Conservation (phyloP, 495 filamentous ascomycete species). For the Glonium stellatum region DNA sequence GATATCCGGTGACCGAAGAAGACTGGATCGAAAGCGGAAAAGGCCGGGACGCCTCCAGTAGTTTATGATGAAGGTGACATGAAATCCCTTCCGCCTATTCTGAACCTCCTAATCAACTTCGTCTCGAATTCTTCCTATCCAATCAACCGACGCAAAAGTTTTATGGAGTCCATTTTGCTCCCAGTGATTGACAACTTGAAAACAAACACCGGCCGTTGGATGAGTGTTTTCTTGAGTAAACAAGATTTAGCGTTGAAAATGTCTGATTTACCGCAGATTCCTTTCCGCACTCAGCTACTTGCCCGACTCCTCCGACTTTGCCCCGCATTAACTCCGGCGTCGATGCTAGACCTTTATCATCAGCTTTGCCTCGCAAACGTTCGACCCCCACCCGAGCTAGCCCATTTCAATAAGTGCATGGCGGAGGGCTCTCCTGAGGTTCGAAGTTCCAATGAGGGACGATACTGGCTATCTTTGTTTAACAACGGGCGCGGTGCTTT, state of each 20-base stretch:
- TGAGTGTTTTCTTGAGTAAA: slow-evolving; percentile 8
- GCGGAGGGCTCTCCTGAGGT: neutral
- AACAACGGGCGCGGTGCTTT: neutral
- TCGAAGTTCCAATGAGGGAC: neutral
- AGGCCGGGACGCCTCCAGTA: slow-evolving; percentile 16
- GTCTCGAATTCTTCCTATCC: neutral
- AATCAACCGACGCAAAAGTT: neutral
- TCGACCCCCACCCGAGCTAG: neutral
- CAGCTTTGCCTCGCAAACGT: neutral
- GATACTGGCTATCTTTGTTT: neutral
- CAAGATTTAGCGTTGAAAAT: neutral
- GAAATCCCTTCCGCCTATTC: neutral
- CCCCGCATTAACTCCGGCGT: neutral
- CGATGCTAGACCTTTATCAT: neutral
- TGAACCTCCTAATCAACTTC: slow-evolving; percentile 3
- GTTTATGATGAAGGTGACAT: neutral
- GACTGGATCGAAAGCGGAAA: slow-evolving; percentile 33
- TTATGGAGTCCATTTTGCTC: slow-evolving; percentile 13
- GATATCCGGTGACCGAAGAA: slow-evolving; percentile 16
- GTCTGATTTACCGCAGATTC: neutral
- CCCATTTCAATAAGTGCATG: neutral
- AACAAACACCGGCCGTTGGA: slow-evolving; percentile 7
- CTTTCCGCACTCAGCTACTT: neutral
- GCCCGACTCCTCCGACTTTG: neutral
- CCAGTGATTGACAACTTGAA: slow-evolving; percentile 12